Conservation (phyloP, 768 basidiomycete species). For the Calocera cornea region DNA sequence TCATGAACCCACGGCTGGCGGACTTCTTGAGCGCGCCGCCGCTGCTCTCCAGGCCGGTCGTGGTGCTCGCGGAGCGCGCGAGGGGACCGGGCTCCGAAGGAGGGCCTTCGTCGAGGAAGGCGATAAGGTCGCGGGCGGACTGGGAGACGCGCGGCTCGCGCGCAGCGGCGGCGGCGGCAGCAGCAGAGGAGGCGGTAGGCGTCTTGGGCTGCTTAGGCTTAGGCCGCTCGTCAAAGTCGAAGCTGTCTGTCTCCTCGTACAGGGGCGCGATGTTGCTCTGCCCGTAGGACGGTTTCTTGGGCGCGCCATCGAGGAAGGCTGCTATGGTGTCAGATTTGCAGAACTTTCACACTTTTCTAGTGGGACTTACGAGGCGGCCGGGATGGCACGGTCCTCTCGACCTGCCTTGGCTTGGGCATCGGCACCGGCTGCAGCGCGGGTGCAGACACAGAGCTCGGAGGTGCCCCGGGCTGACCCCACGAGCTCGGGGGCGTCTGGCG, state of each 20-base stretch:
- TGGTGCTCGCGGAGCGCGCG: background rate
- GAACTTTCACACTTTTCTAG: too few species aligned
- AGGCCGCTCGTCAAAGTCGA: constrained; percentile 1
- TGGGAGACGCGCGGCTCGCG: background rate
- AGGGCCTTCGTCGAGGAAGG: constrained; percentile 1
- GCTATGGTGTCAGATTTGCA: background rate
- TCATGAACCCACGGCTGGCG: background rate
- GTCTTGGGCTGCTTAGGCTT: too few species aligned
- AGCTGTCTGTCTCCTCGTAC: background rate
- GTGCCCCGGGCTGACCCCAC: background rate
- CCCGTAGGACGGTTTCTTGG: background rate
- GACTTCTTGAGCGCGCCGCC: background rate
- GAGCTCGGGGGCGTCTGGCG: background rate
- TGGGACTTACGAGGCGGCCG: background rate
- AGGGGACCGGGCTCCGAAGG: background rate
- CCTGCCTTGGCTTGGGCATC: background rate
- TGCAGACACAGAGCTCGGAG: background rate
- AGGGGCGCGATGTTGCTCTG: background rate
- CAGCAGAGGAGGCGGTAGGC: background rate
- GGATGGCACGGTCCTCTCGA: background rate
- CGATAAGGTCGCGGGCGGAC: background rate
- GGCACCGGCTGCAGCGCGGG: background rate
- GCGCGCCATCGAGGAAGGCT: background rate
- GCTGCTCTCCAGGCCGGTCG: background rate
- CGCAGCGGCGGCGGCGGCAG: background rate